A percentile compares a stretch with the other conserved stretches of the same genome.
Conservation (phyloP, 768 basidiomycete species). For the Calocera viscosa region DNA sequence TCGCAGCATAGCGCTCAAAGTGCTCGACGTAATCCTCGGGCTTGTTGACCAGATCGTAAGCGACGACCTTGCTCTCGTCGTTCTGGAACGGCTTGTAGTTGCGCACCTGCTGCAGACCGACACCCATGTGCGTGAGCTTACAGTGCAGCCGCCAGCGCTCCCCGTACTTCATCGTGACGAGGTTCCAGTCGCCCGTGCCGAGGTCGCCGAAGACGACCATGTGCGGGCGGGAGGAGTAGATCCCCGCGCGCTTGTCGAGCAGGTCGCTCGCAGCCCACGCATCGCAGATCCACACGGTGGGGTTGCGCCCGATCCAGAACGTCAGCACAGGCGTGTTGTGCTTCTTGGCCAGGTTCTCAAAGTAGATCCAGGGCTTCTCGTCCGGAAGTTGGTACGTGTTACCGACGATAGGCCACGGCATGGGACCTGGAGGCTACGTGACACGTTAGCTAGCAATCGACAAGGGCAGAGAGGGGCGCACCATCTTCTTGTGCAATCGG, state of each 20-base stretch:
- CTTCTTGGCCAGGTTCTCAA: constrained; percentile 47
- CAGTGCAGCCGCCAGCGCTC: constrained; percentile 10
- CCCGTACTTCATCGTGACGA: constrained; percentile 13
- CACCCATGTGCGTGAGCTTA: constrained; percentile 12
- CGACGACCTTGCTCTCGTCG: constrained; percentile 16
- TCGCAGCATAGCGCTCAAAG: constrained; percentile 1
- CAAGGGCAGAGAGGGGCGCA: background rate
- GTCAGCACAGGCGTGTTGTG: constrained; percentile 24
- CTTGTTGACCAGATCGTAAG: background rate
- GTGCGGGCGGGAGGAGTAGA: constrained; percentile 18
- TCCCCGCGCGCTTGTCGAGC: constrained; percentile 16
- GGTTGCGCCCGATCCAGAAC: background rate
- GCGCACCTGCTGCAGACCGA: constrained; percentile 15
- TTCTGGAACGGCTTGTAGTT: constrained; percentile 22
- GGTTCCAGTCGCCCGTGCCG: constrained; percentile 8
- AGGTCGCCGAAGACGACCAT: constrained; percentile 16
- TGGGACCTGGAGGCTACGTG: background rate
- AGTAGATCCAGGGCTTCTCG: constrained; percentile 43
- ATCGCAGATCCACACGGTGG: background rate
- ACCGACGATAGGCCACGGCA: constrained; percentile 19
- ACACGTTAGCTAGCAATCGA: background rate
- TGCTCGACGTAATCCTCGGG: background rate
- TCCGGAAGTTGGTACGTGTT: constrained; percentile 19
- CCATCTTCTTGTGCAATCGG: background rate
- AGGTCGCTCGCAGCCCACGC: constrained; percentile 15